Evolutionary conservation across 257 asterid species (phyloP).

Genomic region (Solanum habrochaites): DNA sequence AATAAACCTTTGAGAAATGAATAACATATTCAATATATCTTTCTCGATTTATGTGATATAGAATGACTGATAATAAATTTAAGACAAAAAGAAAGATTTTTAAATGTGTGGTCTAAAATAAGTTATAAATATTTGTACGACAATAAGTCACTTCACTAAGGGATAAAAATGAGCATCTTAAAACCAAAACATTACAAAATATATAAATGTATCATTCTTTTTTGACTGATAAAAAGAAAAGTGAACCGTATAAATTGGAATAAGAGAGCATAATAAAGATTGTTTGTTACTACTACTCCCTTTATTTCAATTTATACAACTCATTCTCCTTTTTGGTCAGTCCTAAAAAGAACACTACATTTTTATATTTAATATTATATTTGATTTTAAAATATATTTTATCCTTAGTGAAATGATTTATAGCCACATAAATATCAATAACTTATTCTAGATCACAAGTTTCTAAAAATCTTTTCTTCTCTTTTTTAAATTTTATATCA

Average conservation of each 20-base stretch:
- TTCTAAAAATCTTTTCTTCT: too few species aligned
- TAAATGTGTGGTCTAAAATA: background rate
- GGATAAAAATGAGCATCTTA: background rate
- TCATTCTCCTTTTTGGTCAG: too few species aligned
- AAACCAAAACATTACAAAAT: background rate
- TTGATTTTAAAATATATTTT: too few species aligned
- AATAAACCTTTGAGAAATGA: background rate
- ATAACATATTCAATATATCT: background rate
- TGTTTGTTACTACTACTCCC: background rate
- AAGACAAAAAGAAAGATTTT: too few species aligned
- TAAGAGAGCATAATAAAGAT: background rate
- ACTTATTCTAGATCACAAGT: background rate
- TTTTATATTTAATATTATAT: too few species aligned
- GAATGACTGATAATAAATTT: too few species aligned
- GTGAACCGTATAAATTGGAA: background rate
- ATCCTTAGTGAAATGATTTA: too few species aligned
- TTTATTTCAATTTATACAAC: too few species aligned
- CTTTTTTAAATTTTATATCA: rapidly evolving
- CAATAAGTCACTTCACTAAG: background rate
- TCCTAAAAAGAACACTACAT: too few species aligned
- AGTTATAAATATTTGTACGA: background rate
- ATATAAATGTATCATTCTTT: background rate
- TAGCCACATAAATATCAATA: too few species aligned
- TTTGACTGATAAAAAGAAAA: background rate
- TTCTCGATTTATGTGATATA: too few species aligned